Percentiles rank a stretch among this genome's conserved stretches.
Evolutionary conservation across 2,329 filamentous ascomycete species (phyloP).

Genomic region (Pseudogymnoascus sp.): DNA sequence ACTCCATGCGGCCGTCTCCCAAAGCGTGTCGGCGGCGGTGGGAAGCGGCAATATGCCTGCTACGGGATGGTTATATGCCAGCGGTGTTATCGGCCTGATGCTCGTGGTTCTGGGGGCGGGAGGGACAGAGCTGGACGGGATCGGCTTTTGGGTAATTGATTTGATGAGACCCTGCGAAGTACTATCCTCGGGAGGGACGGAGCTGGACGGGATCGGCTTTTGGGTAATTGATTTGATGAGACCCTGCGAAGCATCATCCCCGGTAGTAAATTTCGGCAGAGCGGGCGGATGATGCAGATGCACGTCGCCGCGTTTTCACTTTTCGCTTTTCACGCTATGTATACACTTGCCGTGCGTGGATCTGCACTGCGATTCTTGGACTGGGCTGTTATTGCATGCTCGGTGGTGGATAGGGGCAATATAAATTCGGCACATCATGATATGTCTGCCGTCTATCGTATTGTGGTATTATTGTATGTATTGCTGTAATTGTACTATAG

Average conservation of each 20-base stretch:
- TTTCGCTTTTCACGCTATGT: background rate
- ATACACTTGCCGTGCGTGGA: slow-evolving; percentile 3
- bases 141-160: background rate
- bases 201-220: background rate
- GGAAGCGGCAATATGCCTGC: background rate
- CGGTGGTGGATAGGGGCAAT: background rate
- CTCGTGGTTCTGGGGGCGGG: slow-evolving; percentile 5
- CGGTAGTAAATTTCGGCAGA: background rate
- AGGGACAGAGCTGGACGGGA: background rate
- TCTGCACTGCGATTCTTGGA: slow-evolving; percentile 5
- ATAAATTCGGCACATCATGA: background rate
- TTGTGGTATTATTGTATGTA: too few relatives aligned
- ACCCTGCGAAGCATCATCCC: slow-evolving; percentile 3
- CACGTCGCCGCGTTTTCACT: background rate
- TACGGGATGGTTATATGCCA: slow-evolving; percentile 8
- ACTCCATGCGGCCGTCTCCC: background rate
- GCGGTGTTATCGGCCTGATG: slow-evolving; percentile 1
- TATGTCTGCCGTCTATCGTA: background rate
- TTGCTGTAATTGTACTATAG: too few relatives aligned
- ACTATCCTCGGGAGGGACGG: background rate
- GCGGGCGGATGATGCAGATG: slow-evolving; percentile 4
- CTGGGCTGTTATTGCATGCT: background rate
- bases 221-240: background rate
- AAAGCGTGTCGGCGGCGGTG: background rate
- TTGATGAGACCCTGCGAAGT: background rate